Evolutionary conservation across 2,329 filamentous ascomycete species (phyloP).

Genomic region (Aspergillus costaricaensis): DNA sequence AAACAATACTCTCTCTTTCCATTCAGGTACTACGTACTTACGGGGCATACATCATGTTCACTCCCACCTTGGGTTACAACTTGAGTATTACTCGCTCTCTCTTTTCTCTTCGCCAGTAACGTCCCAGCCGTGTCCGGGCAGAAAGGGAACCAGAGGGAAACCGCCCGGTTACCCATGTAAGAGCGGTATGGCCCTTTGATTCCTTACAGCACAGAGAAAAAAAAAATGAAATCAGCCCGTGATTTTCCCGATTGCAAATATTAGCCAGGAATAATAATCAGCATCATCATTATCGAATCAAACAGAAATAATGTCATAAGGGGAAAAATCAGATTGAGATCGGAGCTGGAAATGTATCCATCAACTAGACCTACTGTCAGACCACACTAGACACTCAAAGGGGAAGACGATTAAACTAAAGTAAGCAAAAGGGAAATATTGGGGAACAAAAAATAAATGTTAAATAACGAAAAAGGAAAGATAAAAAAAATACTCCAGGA

Average conservation of each 20-base stretch:
- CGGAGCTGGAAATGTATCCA: constrained; percentile 15
- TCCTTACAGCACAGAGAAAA: constrained; percentile 13
- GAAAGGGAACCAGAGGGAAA: constrained; percentile 10
- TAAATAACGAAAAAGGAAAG: constrained; percentile 6
- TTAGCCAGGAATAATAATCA: constrained; percentile 1
- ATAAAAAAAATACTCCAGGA: background rate
- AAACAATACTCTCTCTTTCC: constrained; percentile 10
- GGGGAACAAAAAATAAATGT: constrained; percentile 7
- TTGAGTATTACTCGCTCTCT: background rate
- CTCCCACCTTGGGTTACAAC: background rate
- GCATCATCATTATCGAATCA: constrained; percentile 13
- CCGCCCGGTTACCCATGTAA: constrained; percentile 9
- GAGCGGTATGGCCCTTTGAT: constrained; percentile 11
- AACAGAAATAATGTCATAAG: constrained; percentile 9
- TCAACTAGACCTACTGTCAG: constrained; percentile 13
- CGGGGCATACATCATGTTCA: constrained; percentile 1
- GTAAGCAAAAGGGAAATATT: constrained; percentile 1
- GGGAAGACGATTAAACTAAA: constrained; percentile 6
- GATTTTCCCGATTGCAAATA: background rate
- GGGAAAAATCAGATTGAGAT: constrained; percentile 18
- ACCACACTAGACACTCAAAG: constrained; percentile 7
- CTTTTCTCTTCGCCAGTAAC: background rate
- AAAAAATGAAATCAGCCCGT: constrained; percentile 5
- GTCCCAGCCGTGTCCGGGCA: constrained; percentile 2
- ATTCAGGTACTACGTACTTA: constrained; percentile 11